Evolutionary conservation across 257 asterid species (phyloP), one percentile per base, ranked within the genome.

Genomic region (Capsicum rhomboideum): DNA sequence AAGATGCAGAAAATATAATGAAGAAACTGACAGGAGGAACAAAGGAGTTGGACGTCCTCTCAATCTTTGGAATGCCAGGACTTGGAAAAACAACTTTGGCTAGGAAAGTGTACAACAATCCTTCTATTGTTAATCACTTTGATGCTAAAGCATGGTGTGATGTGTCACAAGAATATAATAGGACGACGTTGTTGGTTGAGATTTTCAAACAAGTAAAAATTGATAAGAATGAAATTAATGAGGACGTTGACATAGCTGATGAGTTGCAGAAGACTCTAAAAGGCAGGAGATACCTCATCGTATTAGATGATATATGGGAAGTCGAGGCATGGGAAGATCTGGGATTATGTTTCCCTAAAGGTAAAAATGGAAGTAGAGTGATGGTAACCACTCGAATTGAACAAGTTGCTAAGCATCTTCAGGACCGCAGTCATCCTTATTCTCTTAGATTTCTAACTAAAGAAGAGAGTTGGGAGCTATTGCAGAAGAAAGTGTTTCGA

Each of bases 271-370:
- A 0, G 42, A 11, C 0, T 16, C 28, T 82, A 12, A 50, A 16
- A 0, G 17, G 66, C 11, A 66, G 0, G 4, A 82, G 64, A 18
- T 82, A 82, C 10, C 84, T 64, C 37, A 82, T 82, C 0, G 79
- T 66, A 10, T 9, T 82, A 71, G 84, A 82, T 66, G 84, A 82
- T 21, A 66, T 66, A 4, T 66, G 84, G 84, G 77, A 66, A 2
- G 66, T 64, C 9, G 0, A 31, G 1, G 79, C 66, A 28, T 82
- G 79, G 79, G 44, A 82, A 23, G 64, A 49, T 12, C 34, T 82
- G 28, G n/a, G 10, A 8, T 4, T 18, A 34, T 28, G 31, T 61
- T 82, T 49, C 17, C 79, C 79, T 12, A 0, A 16, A 1, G 59
- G 61, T 26, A 14, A 66, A 53, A 8, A 4, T 26, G 53, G 79